These are phyloP conservation scores for Phytophthora ramorum DNA, from an alignment of 352 stramenopile species.

Conservation along the genomic window DNA sequence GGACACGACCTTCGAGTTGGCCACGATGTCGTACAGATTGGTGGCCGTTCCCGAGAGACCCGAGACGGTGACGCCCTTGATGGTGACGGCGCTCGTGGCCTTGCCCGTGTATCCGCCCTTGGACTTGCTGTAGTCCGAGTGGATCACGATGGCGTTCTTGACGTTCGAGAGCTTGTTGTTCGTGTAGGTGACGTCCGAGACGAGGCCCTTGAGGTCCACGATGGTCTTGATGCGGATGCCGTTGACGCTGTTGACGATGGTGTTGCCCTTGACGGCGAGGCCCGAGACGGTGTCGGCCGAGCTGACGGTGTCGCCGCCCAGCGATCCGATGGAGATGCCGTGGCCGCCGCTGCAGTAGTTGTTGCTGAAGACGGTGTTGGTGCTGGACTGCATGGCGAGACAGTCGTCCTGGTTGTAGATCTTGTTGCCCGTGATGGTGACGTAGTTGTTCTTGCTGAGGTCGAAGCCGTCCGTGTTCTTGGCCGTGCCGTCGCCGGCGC, in stretches of 20 bases:
- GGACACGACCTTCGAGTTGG: slow-evolving; percentile 22
- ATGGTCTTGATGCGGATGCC: slow-evolving; percentile 49
- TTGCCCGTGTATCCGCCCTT: slow-evolving; percentile 23
- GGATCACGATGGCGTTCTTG: slow-evolving; percentile 23
- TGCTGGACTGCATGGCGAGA: too few relatives aligned
- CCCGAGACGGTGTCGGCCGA: too few relatives aligned
- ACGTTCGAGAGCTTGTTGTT: slow-evolving; percentile 28
- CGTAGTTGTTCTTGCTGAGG: too few relatives aligned
- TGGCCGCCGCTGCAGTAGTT: too few relatives aligned
- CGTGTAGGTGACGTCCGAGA: slow-evolving; percentile 28
- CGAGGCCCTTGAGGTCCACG: slow-evolving; percentile 31
- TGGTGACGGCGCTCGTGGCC: slow-evolving; percentile 6
- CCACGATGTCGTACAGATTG: slow-evolving; percentile 28
- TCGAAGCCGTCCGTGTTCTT: too few relatives aligned
- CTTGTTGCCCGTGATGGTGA: too few relatives aligned
- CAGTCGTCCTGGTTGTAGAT: too few relatives aligned
- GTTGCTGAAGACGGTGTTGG: too few relatives aligned
- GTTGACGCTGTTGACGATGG: slow-evolving; percentile 29
- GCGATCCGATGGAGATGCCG: too few relatives aligned
- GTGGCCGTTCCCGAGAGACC: slow-evolving; percentile 18
- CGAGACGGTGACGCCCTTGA: slow-evolving; percentile 12
- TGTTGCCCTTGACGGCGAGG: slow-evolving; percentile 34
- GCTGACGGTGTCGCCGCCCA: too few relatives aligned
- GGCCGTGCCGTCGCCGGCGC: too few relatives aligned
- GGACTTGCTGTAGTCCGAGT: slow-evolving; percentile 27